Conservation (phyloP, 257 asterid species). For the Mitragyna speciosa region DNA sequence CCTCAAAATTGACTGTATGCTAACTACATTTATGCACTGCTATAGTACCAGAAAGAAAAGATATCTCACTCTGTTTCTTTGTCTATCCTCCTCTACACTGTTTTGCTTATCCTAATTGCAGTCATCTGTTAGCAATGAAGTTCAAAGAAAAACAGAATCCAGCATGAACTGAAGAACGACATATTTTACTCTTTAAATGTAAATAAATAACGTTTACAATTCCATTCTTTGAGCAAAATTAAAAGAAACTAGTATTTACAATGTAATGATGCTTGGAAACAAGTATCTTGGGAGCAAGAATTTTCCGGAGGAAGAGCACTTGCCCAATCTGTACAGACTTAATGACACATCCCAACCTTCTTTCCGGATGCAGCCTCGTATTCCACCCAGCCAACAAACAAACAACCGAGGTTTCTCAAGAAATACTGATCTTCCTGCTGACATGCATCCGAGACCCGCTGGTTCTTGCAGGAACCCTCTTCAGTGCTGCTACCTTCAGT, state of each 20-base stretch:
- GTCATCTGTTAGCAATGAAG: neutral
- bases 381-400: neutral
- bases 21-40: neutral
- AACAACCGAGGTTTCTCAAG: conserved; percentile 14
- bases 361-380: neutral
- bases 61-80: neutral
- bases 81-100: no score
- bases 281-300: neutral
- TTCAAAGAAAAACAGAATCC: neutral
- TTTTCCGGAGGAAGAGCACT: neutral
- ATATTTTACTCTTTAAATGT: neutral
- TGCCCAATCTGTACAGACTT: neutral
- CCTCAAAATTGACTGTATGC: no score
- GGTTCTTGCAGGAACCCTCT: conserved; percentile 37
- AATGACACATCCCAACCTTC: neutral
- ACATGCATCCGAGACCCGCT: conserved; percentile 17
- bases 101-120: no score
- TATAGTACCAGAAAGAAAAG: neutral
- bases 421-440: conserved; percentile 36
- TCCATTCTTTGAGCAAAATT: neutral
- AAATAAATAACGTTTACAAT: neutral
- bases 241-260: conserved; percentile 12
- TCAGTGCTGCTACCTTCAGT: conserved; percentile 52
- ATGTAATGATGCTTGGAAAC: neutral
- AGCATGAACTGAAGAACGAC: neutral